Evolutionary conservation across 768 basidiomycete species (phyloP), one percentile per base, ranked within the genome.

Genomic region (Rhizopogon sp.): DNA sequence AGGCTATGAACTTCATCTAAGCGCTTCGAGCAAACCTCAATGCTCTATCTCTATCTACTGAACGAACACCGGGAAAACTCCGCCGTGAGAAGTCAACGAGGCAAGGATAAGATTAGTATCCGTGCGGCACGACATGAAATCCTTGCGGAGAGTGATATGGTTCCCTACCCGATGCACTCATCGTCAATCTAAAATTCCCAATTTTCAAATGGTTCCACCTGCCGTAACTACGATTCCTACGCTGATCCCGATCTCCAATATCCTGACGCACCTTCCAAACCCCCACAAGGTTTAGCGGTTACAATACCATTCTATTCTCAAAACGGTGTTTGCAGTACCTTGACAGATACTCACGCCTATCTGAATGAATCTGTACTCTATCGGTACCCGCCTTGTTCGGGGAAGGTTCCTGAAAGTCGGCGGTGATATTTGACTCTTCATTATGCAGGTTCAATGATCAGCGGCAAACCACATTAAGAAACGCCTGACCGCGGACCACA

Each of bases 361-460:
- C 46, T 49, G 20, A 49, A 8, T 5, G 14, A 35, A 49, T 49
- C 46, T 49, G 14, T 49, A 49, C 46, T 49, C 13, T 49, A 49
- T 49, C 46, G 31, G 33, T 33, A 37, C 46, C 46, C 46, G 46
- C 46, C 46, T 47, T 47, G 33, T 47, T 47, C 46, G 46, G 46
- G 20, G 33, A 49, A 49, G 13, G 46, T 49, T 5, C 46, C 46
- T 49, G 33, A 49, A 49, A 49, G 46, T 49, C 46, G 46, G 46
- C 46, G 46, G 46, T 4, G 46, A 35, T 49, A 33, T 14, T 37
- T 17, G 5, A 2, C 20, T 3, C 35, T 31, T 31, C 20, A 22
- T 43, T 43, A 43, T 43, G 20, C 16, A 28, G 28, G 5, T 31
- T 45, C 45, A 33, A 20, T 47, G 46, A 47, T 47, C 33, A 37